Evolutionary conservation across 306 rosid genomes (phyloP), one percentile per base, ranked within the genome.

Genomic region (Cajanus cajan): DNA sequence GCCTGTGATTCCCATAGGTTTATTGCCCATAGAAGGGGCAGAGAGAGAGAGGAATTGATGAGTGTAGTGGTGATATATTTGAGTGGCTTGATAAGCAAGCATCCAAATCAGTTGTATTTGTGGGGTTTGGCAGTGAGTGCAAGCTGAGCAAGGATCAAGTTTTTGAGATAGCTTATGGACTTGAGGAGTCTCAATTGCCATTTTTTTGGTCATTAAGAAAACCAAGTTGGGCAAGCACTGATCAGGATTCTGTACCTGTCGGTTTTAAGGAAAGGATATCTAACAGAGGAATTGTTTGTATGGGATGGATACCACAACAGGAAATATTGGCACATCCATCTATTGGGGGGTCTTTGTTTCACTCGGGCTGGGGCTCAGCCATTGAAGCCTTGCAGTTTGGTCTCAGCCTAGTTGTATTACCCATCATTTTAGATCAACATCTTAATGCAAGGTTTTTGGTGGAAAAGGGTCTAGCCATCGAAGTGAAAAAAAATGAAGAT

Each of bases 51-150:
- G 66, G 41, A 37, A 34, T 1, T 70, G 7, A 4, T 63, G 33
- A 51, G 4, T 63, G 39, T 11, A 8, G 3, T 44, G 18, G 25
- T 11, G 10, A 40, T 11, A 83, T 70, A 14, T 89, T 83, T 66
- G 68, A 74, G 33, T 89, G 89, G 89, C 88, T 89, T 40, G 82
- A 82, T 25, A 64, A 66, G 16, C 88, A 84, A 61, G 55, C 68
- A 15, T 12, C 85, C 4, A 76, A 66, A 37, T 82, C 88, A 9
- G 86, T 84, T 5, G 82, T 84, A 5, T 87, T 85, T 62, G 87
- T 84, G 0, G 87, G 87, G 18, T 87, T 86, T 69, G 89, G 89
- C 13, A 87, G 83, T 48, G 91, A 87, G 62, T 87, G 77, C 14
- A 85, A 73, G 28, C 55, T 87, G 4, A 78, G 76, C 8, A 84